Percentiles rank a stretch among this genome's conserved stretches.
These are phyloP conservation scores for Lotus japonicus DNA, from an alignment of 306 rosid genomes.

Conservation along the genomic window DNA sequence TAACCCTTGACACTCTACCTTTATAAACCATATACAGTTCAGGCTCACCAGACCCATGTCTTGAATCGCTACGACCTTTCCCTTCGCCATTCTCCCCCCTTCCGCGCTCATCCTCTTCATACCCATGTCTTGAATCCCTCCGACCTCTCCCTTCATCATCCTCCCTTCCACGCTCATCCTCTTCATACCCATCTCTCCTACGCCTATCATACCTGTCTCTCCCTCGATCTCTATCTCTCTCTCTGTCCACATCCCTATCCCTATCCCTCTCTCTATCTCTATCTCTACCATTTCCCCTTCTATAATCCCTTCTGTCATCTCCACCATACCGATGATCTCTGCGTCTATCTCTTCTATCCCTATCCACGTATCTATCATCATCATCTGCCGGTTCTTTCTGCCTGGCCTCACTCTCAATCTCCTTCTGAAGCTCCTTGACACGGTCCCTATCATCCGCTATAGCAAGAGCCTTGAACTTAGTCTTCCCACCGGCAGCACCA, in stretches of 20 bases:
- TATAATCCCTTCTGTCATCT: neutral
- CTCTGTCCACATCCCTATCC: constrained; percentile 11
- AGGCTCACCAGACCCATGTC: constrained; percentile 39
- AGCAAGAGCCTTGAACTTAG: constrained; percentile 51
- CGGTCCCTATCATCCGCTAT: constrained; percentile 55
- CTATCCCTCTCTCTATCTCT: constrained; percentile 17
- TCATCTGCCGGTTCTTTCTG: constrained; percentile 18
- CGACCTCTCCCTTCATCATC: constrained; percentile 29
- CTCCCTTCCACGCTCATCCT: constrained; percentile 31
- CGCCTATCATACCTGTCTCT: constrained; percentile 20
- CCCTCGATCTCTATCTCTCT: constrained; percentile 4
- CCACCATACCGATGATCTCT: constrained; percentile 25
- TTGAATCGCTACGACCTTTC: constrained; percentile 23
- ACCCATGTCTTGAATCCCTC: constrained; percentile 17
- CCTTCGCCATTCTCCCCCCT: constrained; percentile 33
- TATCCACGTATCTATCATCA: constrained; percentile 23
- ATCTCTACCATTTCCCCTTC: neutral
- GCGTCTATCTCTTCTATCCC: constrained; percentile 28
- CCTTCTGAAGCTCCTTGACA: constrained; percentile 54
- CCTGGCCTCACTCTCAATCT: constrained; percentile 50
- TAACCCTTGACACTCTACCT: constrained; percentile 73
- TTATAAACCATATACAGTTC: constrained; percentile 67
- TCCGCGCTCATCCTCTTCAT: constrained; percentile 29
- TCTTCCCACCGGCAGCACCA: neutral
- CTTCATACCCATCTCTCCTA: constrained; percentile 30